Percentiles rank a stretch among this genome's conserved stretches.
Evolutionary conservation across 2,329 filamentous ascomycete species (phyloP).

Genomic region (Cercospora sojina): DNA sequence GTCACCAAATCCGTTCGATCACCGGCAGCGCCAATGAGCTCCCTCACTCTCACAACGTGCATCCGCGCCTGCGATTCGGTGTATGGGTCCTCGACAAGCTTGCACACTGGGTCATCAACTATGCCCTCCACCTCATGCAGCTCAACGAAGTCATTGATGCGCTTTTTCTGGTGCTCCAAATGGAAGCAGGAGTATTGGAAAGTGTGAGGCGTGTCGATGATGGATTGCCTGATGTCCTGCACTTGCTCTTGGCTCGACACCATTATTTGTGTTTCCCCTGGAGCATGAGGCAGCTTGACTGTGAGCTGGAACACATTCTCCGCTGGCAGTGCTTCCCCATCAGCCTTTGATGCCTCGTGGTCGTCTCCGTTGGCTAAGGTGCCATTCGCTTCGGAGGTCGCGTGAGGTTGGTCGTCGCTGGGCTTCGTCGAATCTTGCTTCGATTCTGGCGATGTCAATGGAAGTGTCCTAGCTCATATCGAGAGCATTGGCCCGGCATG

Average conservation of each 20-base stretch:
- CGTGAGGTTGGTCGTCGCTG: conserved; percentile 12
- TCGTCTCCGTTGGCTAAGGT: conserved; percentile 21
- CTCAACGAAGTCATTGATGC: conserved; percentile 93
- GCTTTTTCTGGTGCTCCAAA: conserved; percentile 82
- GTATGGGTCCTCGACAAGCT: conserved; percentile 89
- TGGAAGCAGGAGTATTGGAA: conserved; percentile 99
- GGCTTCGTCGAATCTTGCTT: conserved; percentile 15
- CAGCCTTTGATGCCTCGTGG: conserved; percentile 21
- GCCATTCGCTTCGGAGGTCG: conserved; percentile 19
- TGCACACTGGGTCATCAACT: conserved; percentile 72
- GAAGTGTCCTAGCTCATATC: background rate
- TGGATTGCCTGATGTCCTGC: conserved; percentile 93
- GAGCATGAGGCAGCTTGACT: conserved; percentile 77
- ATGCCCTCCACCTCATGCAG: conserved; percentile 85
- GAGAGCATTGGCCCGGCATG: background rate
- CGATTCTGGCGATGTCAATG: conserved; percentile 10
- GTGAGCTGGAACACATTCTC: conserved; percentile 65
- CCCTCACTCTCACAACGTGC: conserved; percentile 85
- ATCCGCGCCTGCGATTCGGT: conserved; percentile 97
- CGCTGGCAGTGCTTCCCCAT: conserved; percentile 27
- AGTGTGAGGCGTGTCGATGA: conserved; percentile 87
- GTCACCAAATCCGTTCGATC: conserved; percentile 84
- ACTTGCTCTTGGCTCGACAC: conserved; percentile 87
- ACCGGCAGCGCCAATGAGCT: conserved; percentile 88
- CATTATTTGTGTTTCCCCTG: conserved; percentile 79